Conservation (phyloP, 306 rosid genomes). For the Arachis hypogaea region DNA sequence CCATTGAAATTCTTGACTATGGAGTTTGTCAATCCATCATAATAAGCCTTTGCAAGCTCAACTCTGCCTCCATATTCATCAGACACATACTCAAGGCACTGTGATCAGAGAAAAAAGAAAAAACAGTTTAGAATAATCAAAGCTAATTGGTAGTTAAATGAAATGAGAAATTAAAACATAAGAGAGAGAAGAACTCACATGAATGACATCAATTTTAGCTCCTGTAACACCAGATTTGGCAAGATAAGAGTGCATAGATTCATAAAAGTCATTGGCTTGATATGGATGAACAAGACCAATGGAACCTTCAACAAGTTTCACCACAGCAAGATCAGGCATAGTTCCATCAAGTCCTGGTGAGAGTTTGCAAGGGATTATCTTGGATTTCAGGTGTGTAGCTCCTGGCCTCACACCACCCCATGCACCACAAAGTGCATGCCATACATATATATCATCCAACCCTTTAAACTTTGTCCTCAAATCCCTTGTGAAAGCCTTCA, state of each 20-base stretch:
- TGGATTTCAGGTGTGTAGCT: constrained; percentile 60
- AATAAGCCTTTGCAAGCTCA: constrained; percentile 78
- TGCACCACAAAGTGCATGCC: constrained; percentile 91
- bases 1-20: constrained; percentile 77
- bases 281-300: constrained; percentile 81
- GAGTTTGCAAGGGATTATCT: constrained; percentile 59
- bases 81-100: constrained; percentile 71
- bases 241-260: constrained; percentile 87
- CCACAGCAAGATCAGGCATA: constrained; percentile 80
- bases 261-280: constrained; percentile 66
- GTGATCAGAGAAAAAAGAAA: neutral
- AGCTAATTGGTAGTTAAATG: neutral
- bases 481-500: constrained; percentile 80
- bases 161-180: neutral
- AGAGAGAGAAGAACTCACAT: constrained; percentile 48
- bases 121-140: neutral
- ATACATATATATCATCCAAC: constrained; percentile 78
- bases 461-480: constrained; percentile 69
- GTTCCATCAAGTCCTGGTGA: constrained; percentile 79
- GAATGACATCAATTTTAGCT: constrained; percentile 86
- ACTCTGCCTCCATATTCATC: constrained; percentile 88
- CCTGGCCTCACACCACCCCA: constrained; percentile 97
- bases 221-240: constrained; percentile 74
- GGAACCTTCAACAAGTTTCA: constrained; percentile 65
- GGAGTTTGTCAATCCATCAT: constrained; percentile 64